Evolutionary conservation across 306 rosid species (phyloP), one percentile per base, ranked within the genome.

Genomic region (Cicer judaicum): DNA sequence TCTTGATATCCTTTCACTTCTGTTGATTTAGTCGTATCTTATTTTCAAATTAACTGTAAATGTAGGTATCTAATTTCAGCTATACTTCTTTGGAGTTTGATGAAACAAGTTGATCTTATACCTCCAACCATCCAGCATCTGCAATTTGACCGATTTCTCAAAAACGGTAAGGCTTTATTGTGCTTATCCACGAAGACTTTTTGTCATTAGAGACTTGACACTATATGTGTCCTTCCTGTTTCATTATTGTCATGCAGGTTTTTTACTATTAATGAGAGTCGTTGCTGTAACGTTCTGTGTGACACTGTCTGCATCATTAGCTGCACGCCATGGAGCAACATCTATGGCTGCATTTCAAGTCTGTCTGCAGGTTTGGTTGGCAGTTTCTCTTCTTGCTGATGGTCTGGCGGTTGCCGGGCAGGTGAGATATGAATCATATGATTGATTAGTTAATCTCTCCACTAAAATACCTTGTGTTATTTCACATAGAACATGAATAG

Each of bases 301-400:
- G 88, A 93, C 98, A 0, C 84, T 93, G 67, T 87, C 96, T 42
- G 96, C 97, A 24, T 93, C 98, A 6, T 77, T 93, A 81, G 92
- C 98, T 68, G 98, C 98, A 65, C 90, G 94, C 13, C 86, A 83
- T 48, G 98, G 98, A 62, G 1, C 98, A 12, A 91, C 91, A 52
- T 84, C 92, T 43, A 93, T 93, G 98, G 98, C 98, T 24, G 98
- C 98, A 62, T 93, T 91, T 85, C 98, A 93, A 82, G 92, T 93
- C 63, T 93, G 97, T 82, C 83, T 93, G 82, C 98, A 93, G 82
- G 80, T 93, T 84, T 93, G 98, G 98, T 72, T 93, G 88, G 88
- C 98, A 53, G 88, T 87, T 50, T 93, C 98, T 54, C 96, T 93
- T 84, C 92, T 93, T 44, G 94, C 98, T 0, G 98, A 93, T 64